Conservation (phyloP, 345 rosid genomes). For the Lumnitzera littorea region DNA sequence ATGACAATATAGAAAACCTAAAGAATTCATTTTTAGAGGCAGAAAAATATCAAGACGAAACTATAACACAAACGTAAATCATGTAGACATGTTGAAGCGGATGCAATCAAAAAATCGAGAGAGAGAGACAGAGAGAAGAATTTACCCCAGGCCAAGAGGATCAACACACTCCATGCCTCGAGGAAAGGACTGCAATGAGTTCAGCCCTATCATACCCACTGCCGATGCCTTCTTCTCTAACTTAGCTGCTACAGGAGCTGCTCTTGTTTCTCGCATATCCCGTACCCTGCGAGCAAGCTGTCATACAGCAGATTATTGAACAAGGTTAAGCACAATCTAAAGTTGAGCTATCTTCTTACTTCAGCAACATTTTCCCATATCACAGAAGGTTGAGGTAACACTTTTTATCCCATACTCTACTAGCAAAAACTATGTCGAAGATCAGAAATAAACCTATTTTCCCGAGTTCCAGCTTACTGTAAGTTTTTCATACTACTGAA, state of each 20-base stretch:
- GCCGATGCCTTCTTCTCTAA: slow-evolving; percentile 52
- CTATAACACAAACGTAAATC: not conserved
- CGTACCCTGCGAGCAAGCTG: slow-evolving; percentile 95
- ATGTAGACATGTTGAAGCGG: not conserved
- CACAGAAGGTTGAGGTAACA: too few species aligned
- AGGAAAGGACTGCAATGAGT: slow-evolving; percentile 69
- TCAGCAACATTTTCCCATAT: too few species aligned
- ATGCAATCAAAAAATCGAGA: not conserved
- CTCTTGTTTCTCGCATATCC: slow-evolving; percentile 87
- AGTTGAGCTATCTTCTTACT: too few species aligned
- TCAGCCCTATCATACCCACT: slow-evolving; percentile 39
- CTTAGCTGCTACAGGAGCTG: slow-evolving; percentile 72
- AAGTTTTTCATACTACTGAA: too few species aligned
- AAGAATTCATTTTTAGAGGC: too few species aligned
- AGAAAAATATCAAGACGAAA: too few species aligned
- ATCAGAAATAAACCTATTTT: too few species aligned
- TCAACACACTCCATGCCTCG: slow-evolving; percentile 97
- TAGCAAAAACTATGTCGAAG: too few species aligned
- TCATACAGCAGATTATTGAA: slow-evolving; percentile 6
- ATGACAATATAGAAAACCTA: too few species aligned
- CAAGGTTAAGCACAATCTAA: slow-evolving; percentile 4
- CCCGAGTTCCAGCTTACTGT: too few species aligned
- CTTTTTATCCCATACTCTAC: too few species aligned
- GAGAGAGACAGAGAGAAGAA: slow-evolving; percentile 7
- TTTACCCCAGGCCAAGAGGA: slow-evolving; percentile 90